Evolutionary conservation across 208 protist genomes (phyloP), one percentile per base, ranked within the genome.

Genomic region (Trypanosoma cruzi): DNA sequence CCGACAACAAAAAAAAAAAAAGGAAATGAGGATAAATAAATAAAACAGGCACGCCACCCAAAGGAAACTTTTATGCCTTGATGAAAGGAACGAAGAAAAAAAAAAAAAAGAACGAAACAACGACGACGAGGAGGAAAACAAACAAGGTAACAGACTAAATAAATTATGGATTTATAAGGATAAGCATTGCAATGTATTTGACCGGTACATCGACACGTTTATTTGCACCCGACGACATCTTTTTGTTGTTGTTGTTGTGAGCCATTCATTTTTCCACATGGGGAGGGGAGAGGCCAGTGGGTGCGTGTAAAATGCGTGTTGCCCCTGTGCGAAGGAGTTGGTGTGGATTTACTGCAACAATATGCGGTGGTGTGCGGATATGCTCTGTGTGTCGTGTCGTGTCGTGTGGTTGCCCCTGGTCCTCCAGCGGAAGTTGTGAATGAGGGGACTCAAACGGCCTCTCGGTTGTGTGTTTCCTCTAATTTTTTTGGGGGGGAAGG

Each of bases 131-230:
- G 48, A 61, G 31, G 66, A 44, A 44, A 13, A 44, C 13, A 49
- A 56, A 50, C 16, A 53, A 62, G 31, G 37, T 60, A 54, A 57
- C 62, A 58, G 64, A 59, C 37, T 50, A 73, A 42, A 55, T 73
- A 50, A 29, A 52, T 66, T 67, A 42, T 67, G 36, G 14, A 65
- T 56, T 55, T 72, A 64, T 58, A 49, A 58, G 42, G 29, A 64
- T 60, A 72, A 68, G 42, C 29, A 68, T 60, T 64, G 63, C 24
- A 57, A 40, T 63, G 18, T n/a, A n/a, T n/a, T n/a, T n/a, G n/a
- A n/a, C n/a, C n/a, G n/a, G n/a, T n/a, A n/a, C n/a, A n/a, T n/a
- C n/a, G n/a, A n/a, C n/a, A n/a, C n/a, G n/a, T n/a, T n/a, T n/a
- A n/a, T n/a, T n/a, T n/a, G n/a, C n/a, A n/a, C n/a, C n/a, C n/a